phyloP scores from a whole-genome alignment of 805 yeast genomes.

The Monosporozyma aerobia region DNA sequence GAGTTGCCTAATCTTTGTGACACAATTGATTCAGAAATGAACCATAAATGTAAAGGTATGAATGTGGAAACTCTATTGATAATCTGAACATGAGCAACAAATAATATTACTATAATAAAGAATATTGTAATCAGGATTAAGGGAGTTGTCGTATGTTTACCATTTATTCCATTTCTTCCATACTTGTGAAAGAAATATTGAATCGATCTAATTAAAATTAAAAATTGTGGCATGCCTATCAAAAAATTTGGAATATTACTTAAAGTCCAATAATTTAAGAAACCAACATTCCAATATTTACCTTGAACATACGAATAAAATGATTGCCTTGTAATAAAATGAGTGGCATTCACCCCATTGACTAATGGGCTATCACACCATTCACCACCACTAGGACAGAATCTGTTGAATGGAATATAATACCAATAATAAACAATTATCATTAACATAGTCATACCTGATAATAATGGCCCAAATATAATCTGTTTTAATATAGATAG shows the following conservation, averaged over 20 bases:
- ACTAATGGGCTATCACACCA: conserved; percentile 51
- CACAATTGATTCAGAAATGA: conserved; percentile 37
- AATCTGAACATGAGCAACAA: conserved; percentile 79
- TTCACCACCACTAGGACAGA: conserved; percentile 64
- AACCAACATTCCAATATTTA: conserved; percentile 80
- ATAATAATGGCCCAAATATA: conserved; percentile 30
- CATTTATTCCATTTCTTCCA: conserved; percentile 29
- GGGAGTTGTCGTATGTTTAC: conserved; percentile 18
- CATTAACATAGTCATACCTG: conserved; percentile 48
- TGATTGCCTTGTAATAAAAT: conserved; percentile 25
- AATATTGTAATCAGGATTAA: conserved; percentile 35
- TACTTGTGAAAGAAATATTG: conserved; percentile 30
- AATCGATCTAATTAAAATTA: conserved; percentile 36
- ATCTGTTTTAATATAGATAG: conserved; percentile 5
- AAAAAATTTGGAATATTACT: conserved; percentile 77
- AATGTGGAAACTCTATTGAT: conserved; percentile 71
- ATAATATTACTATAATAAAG: conserved; percentile 42
- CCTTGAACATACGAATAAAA: conserved; percentile 64
- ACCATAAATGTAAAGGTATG: conserved; percentile 71
- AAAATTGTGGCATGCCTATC: conserved; percentile 60
- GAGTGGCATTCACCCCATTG: neutral
- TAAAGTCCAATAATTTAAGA: conserved; percentile 71
- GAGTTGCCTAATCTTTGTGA: conserved; percentile 10
- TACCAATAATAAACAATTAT: conserved; percentile 39
- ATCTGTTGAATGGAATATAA: conserved; percentile 42